These are phyloP conservation scores for Trichoderma harzianum DNA, from an alignment of 2,329 filamentous ascomycete species.

Conservation along the genomic window DNA sequence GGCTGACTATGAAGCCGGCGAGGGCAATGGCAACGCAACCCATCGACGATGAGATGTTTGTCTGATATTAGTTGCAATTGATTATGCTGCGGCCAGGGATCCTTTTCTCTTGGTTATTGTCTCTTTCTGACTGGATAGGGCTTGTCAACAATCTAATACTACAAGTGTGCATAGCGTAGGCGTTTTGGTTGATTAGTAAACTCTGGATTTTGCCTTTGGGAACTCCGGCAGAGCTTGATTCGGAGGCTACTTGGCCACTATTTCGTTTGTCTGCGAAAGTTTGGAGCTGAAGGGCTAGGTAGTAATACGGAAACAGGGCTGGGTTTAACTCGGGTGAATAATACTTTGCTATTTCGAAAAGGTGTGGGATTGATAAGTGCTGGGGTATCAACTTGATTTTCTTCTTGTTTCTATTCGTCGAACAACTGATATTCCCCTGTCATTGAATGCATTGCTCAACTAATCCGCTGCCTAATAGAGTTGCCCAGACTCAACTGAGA, in stretches of 20 bases:
- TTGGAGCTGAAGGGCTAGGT: not conserved
- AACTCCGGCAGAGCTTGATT: not conserved
- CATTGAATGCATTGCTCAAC: not conserved
- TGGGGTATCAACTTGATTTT: not conserved
- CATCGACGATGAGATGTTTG: not conserved
- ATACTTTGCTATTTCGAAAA: not conserved
- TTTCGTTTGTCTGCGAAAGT: not conserved
- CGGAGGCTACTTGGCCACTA: not conserved
- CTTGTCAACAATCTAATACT: not conserved
- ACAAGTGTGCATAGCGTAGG: conserved; percentile 26
- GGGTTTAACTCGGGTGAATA: not conserved
- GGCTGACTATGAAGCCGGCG: conserved; percentile 19
- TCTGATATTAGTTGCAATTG: not conserved
- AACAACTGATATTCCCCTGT: not conserved
- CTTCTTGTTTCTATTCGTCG: not conserved
- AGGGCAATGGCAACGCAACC: not conserved
- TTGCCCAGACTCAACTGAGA: not conserved
- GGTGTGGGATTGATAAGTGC: not conserved
- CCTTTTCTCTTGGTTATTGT: not conserved
- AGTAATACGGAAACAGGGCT: not conserved
- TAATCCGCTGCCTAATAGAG: not conserved
- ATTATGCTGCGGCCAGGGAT: not conserved
- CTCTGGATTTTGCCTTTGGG: not conserved
- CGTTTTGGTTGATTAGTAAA: conserved; percentile 19
- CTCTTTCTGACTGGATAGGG: conserved; percentile 1